Evolutionary conservation across 805 yeast species (phyloP), one percentile per base, ranked within the genome.

Genomic region (Danielia oregonensis): DNA sequence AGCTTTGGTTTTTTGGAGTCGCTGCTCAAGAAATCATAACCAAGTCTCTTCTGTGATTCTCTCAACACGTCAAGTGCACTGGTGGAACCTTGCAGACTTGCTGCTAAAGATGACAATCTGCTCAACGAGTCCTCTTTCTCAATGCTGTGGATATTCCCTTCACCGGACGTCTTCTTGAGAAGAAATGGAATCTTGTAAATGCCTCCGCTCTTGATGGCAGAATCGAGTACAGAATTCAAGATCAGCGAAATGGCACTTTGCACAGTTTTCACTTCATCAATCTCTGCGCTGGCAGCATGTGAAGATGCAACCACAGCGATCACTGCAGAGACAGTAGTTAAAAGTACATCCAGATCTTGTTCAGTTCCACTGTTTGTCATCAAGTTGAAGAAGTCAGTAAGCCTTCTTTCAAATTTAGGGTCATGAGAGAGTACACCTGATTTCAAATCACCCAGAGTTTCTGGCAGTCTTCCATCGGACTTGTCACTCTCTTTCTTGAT

Each of bases 351-450:
- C 2, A 68, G 59, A 26, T 60, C 63, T 24, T 59, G 67, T 12
- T 54, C 53, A 11, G 48, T 49, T 6, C 62, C 49, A 16, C 57
- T 49, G n/a, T 57, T 63, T 0, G 58, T 60, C 41, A 57, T 46
- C 13, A 67, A 57, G 50, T 58, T 64, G 49, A 56, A 66, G 26
- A 55, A 52, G 46, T 60, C 72, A 18, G 57, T 49, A 5, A 64
- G 39, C 5, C 58, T 48, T 19, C 45, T 53, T 16, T 47, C 45
- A 12, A 59, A 44, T n/a, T 43, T 39, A 1, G 53, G 46, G 42
- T 63, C 65, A 6, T 52, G 43, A 4, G 47, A 40, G 11, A 23
- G 12, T 42, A 29, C 49, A 39, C 35, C 42, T 35, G 29, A 35
- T 14, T 36, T 31, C 2, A 23, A 23, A 18, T 34, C 38, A 3